phyloP scores from a whole-genome alignment of 768 basidiomycete species.

The Russula abietina region DNA sequence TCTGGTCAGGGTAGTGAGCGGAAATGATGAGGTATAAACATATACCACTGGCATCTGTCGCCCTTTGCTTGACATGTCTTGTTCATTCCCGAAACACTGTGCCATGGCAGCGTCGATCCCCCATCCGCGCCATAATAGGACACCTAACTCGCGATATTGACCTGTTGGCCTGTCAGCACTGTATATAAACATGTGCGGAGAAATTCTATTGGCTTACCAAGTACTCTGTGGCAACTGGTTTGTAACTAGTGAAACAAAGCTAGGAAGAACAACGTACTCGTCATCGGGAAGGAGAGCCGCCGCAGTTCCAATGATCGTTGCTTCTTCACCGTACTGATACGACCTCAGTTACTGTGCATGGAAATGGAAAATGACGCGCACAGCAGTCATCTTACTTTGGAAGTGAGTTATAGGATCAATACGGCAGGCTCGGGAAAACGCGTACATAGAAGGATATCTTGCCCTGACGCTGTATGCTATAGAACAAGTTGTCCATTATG shows the following conservation, averaged over 20 bases:
- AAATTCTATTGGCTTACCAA: conserved; percentile 43
- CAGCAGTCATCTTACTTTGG: conserved; percentile 65
- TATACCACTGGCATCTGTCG: conserved; percentile 90
- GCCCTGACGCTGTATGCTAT: conserved; percentile 91
- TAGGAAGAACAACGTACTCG: conserved; percentile 50
- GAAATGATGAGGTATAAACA: conserved; percentile 1
- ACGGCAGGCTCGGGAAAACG: conserved; percentile 16
- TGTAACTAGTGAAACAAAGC: neutral
- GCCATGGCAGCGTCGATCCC: conserved; percentile 76
- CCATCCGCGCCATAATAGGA: conserved; percentile 84
- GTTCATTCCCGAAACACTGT: conserved; percentile 84
- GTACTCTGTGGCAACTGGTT: conserved; percentile 44
- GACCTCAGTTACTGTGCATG: neutral
- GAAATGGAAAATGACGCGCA: conserved; percentile 36
- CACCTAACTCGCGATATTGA: conserved; percentile 92
- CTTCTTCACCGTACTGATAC: conserved; percentile 80
- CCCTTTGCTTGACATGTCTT: conserved; percentile 77
- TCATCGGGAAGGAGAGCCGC: conserved; percentile 78
- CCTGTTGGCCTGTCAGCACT: conserved; percentile 37
- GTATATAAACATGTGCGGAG: neutral
- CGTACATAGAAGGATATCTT: conserved; percentile 87
- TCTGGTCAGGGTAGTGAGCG: neutral
- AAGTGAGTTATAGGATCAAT: neutral
- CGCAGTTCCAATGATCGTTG: conserved; percentile 81
- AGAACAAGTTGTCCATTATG: conserved; percentile 78